Conservation (phyloP, 345 rosid species). For the Noccaea caerulescens region DNA sequence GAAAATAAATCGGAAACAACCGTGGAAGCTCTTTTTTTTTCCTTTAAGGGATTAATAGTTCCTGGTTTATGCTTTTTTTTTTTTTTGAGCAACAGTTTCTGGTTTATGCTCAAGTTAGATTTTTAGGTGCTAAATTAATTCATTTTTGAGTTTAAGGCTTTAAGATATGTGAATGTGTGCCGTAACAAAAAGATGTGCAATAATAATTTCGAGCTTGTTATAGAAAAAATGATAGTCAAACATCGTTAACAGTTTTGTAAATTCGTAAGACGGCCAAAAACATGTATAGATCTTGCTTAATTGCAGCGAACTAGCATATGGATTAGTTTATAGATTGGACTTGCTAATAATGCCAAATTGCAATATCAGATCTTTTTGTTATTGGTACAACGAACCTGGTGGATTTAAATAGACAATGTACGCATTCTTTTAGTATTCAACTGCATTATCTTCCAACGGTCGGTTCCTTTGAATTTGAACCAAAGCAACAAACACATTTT, state of each 20-base stretch:
- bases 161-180: background rate
- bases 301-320: background rate
- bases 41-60: too few relatives aligned
- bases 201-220: background rate
- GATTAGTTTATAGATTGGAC: constrained; percentile 3
- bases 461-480: constrained; percentile 35
- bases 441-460: constrained; percentile 30
- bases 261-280: background rate
- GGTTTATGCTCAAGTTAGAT: background rate
- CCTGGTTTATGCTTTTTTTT: background rate
- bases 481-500: constrained; percentile 18
- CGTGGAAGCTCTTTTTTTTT: background rate
- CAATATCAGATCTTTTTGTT: background rate
- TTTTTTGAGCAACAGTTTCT: background rate
- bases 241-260: background rate
- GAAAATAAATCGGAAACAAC: background rate
- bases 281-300: too few relatives aligned
- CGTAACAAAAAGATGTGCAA: background rate
- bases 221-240: background rate
- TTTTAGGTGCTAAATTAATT: background rate
- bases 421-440: constrained; percentile 15
- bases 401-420: background rate
- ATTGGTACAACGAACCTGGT: constrained; percentile 20
- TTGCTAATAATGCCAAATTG: constrained; percentile 12
- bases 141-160: background rate